Base-by-base conservation (phyloP, 2,329 filamentous ascomycete genomes). In the Fragosphaeria purpurea region DNA sequence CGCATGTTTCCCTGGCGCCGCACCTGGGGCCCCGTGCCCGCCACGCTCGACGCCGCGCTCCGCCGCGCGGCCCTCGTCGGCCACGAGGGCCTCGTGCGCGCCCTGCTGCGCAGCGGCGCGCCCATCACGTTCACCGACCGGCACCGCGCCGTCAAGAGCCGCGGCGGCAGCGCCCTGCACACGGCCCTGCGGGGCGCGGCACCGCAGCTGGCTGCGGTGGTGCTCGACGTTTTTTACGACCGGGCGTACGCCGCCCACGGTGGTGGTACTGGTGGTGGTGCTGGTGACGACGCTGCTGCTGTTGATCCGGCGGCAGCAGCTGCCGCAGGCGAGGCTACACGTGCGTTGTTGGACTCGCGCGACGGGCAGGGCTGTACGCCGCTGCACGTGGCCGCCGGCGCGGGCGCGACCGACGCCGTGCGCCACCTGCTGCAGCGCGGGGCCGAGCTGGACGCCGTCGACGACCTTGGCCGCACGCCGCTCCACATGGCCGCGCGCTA, bases 71-170 rank as follows among this genome's bases (percentile, higher is more conserved):
- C 53, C 7, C 48, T 55, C 30, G n/a, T 44, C 22, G 55, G 51
- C 31, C 47, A 57, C 39, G 43, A 50, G n/a, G 50, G 39, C 7
- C 34, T 57, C 1, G 50, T 56, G 43, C 52, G 53, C n/a, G 47
- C 51, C 3, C 47, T 59, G 34, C 47, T 59, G 9, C 55, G 56
- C n/a, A 50, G 52, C n/a, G 57, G 57, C 34, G 58, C 56, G 1
- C 47, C 52, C 22, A 56, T 59, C 48, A 31, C 34, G 3, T 53
- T 40, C n/a, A 46, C 48, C 9, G 42, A 46, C 41, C 33, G 46
- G 12, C 22, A 48, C 34, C 8, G 11, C 6, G 46, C 46, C 12
- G 31, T 41, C 44, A 43, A 43, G 31, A 41, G 30, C 39, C 31
- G 32, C 32, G 4, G 33, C 30, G 43, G 40, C 39, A 53, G 52